phyloP scores from a whole-genome alignment of 306 rosid species.

The Spatholobus suberectus region DNA sequence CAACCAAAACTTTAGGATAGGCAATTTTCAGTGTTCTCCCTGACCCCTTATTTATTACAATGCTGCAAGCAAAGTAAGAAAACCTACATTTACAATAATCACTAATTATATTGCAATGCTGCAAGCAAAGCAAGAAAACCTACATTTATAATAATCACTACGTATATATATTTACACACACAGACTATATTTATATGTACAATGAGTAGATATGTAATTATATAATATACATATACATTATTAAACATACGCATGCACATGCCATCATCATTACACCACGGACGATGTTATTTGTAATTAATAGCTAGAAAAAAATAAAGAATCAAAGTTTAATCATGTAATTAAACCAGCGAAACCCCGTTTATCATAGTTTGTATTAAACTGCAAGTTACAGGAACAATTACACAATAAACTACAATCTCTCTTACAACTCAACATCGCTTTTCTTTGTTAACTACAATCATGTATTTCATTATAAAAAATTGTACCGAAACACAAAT shows the following conservation, averaged over 20 bases:
- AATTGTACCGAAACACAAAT: no score
- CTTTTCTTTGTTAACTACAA: no score
- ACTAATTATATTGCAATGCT: no score
- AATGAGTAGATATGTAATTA: not conserved
- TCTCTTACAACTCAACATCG: no score
- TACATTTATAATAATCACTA: no score
- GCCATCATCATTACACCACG: conserved; percentile 32
- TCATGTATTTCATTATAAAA: no score
- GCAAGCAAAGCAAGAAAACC: no score
- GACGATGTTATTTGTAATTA: not conserved
- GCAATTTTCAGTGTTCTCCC: conserved; percentile 32
- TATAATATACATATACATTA: no score
- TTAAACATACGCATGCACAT: not conserved
- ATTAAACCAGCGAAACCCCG: conserved; percentile 26
- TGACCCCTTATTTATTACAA: conserved; percentile 41
- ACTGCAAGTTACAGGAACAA: no score
- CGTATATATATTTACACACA: no score
- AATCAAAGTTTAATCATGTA: not conserved
- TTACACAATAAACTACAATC: no score
- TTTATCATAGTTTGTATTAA: conserved; percentile 43
- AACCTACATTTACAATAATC: conserved; percentile 8
- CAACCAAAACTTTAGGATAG: conserved; percentile 41
- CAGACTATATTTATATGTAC: no score
- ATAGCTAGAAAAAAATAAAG: not conserved
- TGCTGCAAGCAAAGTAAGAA: not conserved